Conservation (phyloP, 306 rosid genomes). For the Datisca glomerata region DNA sequence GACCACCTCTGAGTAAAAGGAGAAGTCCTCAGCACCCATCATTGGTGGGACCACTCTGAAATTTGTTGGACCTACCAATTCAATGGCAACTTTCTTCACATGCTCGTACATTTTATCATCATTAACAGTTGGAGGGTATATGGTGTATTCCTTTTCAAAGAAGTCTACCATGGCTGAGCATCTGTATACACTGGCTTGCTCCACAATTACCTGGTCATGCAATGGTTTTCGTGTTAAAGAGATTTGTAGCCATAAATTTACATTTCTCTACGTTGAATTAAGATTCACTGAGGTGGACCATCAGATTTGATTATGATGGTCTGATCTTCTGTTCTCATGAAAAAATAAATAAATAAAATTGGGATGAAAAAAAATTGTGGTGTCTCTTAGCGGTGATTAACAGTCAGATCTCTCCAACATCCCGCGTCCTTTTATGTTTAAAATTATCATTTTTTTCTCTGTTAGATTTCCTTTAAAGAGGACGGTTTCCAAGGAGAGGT, state of each 20-base stretch:
- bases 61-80: constrained; percentile 47
- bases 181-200: constrained; percentile 72
- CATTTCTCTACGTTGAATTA: no score
- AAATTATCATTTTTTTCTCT: no score
- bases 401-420: no score
- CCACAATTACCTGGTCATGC: constrained; percentile 60
- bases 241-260: no score
- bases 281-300: no score
- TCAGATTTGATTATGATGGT: no score
- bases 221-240: not conserved
- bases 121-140: constrained; percentile 87
- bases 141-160: constrained; percentile 61
- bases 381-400: no score
- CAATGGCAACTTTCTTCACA: constrained; percentile 65
- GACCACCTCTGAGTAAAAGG: constrained; percentile 58
- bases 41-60: constrained; percentile 76
- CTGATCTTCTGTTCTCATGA: no score
- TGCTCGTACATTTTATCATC: constrained; percentile 81
- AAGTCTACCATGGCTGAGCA: constrained; percentile 73
- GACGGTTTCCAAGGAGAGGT: not conserved
- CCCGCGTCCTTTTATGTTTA: no score
- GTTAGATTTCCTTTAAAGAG: no score
- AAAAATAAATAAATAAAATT: no score
- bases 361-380: no score
- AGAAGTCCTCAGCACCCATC: constrained; percentile 98